Evolutionary conservation across 148 eudicot genomes (phyloP).

Genomic region (Rhododendron williamsianum): DNA sequence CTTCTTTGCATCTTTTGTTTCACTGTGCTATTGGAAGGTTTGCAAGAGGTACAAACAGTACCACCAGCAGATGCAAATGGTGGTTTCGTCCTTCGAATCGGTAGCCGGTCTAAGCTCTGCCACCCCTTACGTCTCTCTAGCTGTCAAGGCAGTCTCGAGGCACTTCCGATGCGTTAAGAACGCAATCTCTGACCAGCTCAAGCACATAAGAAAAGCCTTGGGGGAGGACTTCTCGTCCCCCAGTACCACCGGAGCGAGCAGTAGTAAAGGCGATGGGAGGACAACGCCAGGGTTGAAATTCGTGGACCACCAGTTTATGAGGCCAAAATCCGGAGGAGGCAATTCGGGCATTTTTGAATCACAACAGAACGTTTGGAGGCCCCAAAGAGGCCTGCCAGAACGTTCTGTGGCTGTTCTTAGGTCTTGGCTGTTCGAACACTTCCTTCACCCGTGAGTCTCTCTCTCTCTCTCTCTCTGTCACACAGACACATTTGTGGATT

Average conservation of each 20-base stretch:
- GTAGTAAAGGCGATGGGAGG: slow-evolving; percentile 21
- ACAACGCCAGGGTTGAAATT: slow-evolving; percentile 23
- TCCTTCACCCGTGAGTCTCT: slow-evolving; percentile 44
- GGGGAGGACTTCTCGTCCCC: slow-evolving; percentile 34
- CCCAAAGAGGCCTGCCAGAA: slow-evolving; percentile 56
- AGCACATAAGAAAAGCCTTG: slow-evolving; percentile 18
- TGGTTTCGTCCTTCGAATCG: slow-evolving; percentile 32
- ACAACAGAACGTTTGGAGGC: slow-evolving; percentile 43
- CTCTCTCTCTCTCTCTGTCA: slow-evolving; percentile 1
- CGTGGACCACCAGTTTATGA: slow-evolving; percentile 21
- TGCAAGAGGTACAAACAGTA: slow-evolving; percentile 41
- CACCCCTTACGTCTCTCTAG: slow-evolving; percentile 32
- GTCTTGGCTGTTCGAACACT: slow-evolving; percentile 58
- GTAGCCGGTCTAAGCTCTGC: slow-evolving; percentile 36
- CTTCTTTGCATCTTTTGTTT: neutral
- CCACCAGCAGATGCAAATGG: slow-evolving; percentile 41
- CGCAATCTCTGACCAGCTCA: slow-evolving; percentile 34
- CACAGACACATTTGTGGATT: neutral
- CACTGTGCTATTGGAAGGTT: slow-evolving; percentile 15
- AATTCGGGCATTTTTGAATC: slow-evolving; percentile 19
- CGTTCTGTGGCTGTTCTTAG: slow-evolving; percentile 33
- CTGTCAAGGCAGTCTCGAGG: slow-evolving; percentile 26
- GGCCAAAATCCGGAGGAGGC: slow-evolving; percentile 20
- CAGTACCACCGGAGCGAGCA: slow-evolving; percentile 17
- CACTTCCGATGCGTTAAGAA: slow-evolving; percentile 32